Evolutionary conservation across 176 grass and related monocot species (phyloP), one percentile per base, ranked within the genome.

Genomic region (Zoysia pacifica): DNA sequence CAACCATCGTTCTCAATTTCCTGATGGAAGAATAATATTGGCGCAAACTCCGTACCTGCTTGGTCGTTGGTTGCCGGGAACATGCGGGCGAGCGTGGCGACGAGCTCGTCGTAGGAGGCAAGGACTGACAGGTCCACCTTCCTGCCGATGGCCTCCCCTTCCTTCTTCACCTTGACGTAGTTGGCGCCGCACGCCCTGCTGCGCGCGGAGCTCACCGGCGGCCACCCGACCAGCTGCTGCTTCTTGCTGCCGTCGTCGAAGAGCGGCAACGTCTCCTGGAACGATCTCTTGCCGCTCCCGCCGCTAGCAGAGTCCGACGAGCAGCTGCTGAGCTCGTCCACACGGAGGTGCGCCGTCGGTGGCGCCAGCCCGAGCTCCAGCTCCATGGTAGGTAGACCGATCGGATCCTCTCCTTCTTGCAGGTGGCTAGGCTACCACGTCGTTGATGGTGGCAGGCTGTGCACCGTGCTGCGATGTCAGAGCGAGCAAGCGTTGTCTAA

Each of bases 81-180:
- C 91, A 97, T 97, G 65, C 51, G 72, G 37, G 48, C 55, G 54
- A 97, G 87, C 3, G 94, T 89, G 78, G 49, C 78, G 83, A 87
- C 74, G 74, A 97, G 94, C 4, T 84, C 90, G 45, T 75, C 72
- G 69, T 97, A 97, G 51, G 90, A 94, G 72, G 75, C 75, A 9
- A 90, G 90, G 59, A 92, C 83, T 10, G 86, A 82, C 67, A 97
- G 60, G 72, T 92, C 81, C 35, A 94, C 62, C 83, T 97, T 97
- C 94, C 94, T 89, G 40, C 94, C 94, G 73, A 97, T 94, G 80
- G 90, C 77, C 16, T 82, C 85, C 11, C 94, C 94, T 65, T 94
- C 91, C 91, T 92, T 97, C 78, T 83, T 85, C 65, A 97, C 94
- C 89, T 97, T 97, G 12, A 97, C 91, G 81, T 91, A 92, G 72